Evolutionary conservation across 441 rosid species (phyloP).

Genomic region (Populus hybrid): DNA sequence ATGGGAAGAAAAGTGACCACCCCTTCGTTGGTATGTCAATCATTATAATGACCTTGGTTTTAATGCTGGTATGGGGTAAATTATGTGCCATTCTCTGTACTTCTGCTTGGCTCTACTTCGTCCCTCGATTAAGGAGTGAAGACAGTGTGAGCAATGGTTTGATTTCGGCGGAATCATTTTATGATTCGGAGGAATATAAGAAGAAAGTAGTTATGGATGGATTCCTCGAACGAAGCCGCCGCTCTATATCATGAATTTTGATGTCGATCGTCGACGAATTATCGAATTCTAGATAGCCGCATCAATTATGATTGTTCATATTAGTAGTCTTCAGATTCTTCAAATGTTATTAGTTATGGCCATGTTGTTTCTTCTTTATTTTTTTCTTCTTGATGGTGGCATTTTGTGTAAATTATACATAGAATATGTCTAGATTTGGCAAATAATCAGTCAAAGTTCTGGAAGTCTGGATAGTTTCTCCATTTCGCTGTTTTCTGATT

Average conservation of each 20-base stretch:
- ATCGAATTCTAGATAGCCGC: too few relatives aligned
- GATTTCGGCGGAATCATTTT: slow-evolving; percentile 20
- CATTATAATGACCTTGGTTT: slow-evolving; percentile 48
- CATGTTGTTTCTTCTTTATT: not conserved
- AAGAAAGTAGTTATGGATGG: slow-evolving; percentile 72
- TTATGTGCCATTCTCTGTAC: slow-evolving; percentile 75
- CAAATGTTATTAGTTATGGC: not conserved
- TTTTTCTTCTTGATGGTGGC: not conserved
- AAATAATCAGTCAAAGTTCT: not conserved
- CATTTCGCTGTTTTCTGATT: too few relatives aligned
- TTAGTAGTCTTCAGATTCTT: not conserved
- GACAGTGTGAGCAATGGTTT: not conserved
- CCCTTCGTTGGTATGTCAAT: slow-evolving; percentile 54
- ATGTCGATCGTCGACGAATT: not conserved
- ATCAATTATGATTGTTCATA: not conserved
- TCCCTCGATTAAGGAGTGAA: slow-evolving; percentile 36
- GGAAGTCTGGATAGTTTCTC: too few relatives aligned
- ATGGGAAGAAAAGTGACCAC: slow-evolving; percentile 16
- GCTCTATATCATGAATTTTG: slow-evolving; percentile 8
- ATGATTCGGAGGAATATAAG: slow-evolving; percentile 48
- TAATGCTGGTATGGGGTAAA: slow-evolving; percentile 65
- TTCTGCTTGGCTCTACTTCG: slow-evolving; percentile 61
- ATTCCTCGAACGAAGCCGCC: slow-evolving; percentile 49
- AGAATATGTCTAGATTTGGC: not conserved
- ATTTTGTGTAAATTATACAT: slow-evolving; percentile 8